Evolutionary conservation across 208 protist species (phyloP).

Genomic region (Crithidia brevicula): DNA sequence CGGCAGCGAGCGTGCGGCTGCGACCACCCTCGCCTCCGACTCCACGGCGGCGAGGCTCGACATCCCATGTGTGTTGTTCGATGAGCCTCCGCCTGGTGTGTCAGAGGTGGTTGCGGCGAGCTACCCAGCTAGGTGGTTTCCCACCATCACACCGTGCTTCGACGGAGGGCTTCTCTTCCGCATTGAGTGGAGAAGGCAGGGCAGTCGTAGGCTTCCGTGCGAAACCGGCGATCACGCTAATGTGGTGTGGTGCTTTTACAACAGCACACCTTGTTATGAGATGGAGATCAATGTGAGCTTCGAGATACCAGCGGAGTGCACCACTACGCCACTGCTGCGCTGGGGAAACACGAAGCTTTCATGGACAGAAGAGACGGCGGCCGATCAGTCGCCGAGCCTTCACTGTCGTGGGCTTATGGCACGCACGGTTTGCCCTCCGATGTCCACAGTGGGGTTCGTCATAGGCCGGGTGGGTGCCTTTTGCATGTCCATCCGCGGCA

Average conservation of each 20-base stretch:
- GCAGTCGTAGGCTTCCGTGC: background rate
- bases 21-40: background rate
- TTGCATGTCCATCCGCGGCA: slow-evolving; percentile 18
- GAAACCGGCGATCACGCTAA: background rate
- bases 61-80: background rate
- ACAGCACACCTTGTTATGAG: slow-evolving; percentile 22
- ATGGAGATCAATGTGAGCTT: slow-evolving; percentile 32
- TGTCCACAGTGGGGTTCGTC: slow-evolving; percentile 18
- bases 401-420: background rate
- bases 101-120: slow-evolving; percentile 2
- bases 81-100: background rate
- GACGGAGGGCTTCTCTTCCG: slow-evolving; percentile 30
- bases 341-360: slow-evolving; percentile 24
- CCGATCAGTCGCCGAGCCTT: background rate
- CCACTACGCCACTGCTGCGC: slow-evolving; percentile 7
- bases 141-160: slow-evolving; percentile 23
- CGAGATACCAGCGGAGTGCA: slow-evolving; percentile 1
- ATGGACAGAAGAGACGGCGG: slow-evolving; percentile 6
- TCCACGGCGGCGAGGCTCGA: background rate
- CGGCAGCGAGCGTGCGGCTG: background rate
- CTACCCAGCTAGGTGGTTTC: slow-evolving; percentile 18
- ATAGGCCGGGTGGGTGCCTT: slow-evolving; percentile 17
- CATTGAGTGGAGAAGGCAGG: slow-evolving; percentile 19
- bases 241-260: slow-evolving; percentile 36
- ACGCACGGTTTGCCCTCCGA: slow-evolving; percentile 12